A percentile compares a stretch with the other conserved stretches of the same genome.
Conservation (phyloP, 2,329 filamentous ascomycete species). For the Stemphylium beticola region DNA sequence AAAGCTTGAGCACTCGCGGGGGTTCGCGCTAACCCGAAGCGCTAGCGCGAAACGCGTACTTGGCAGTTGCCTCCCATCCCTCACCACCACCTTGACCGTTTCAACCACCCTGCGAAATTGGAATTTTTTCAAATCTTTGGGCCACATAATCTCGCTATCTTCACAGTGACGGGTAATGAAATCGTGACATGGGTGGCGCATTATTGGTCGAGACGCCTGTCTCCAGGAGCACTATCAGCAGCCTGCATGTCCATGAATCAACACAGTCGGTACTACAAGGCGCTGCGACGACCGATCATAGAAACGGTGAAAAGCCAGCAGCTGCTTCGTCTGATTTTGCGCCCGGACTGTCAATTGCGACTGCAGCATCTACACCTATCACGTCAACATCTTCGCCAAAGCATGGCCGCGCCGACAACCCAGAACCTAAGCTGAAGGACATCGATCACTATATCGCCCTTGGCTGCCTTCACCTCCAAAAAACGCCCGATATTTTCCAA, state of each 20-base stretch:
- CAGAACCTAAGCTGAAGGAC: slow-evolving; percentile 20
- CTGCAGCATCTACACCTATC: slow-evolving; percentile 16
- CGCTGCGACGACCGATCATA: not conserved
- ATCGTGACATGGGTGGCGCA: not conserved
- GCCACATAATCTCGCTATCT: not conserved
- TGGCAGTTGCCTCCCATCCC: slow-evolving; percentile 10
- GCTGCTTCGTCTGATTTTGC: not conserved
- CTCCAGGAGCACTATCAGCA: not conserved
- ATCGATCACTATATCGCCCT: slow-evolving; percentile 42
- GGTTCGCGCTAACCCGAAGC: not conserved
- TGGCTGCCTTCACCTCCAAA: slow-evolving; percentile 41
- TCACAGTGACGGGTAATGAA: not conserved
- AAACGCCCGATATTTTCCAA: not conserved
- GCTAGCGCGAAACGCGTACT: slow-evolving; percentile 13
- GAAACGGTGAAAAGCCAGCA: not conserved
- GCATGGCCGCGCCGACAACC: not conserved
- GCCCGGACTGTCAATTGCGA: not conserved
- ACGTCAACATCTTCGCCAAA: slow-evolving; percentile 16
- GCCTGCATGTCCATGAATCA: slow-evolving; percentile 2
- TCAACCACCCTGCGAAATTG: not conserved
- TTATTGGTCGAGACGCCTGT: not conserved
- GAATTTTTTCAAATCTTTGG: not conserved
- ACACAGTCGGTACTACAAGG: not conserved
- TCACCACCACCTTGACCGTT: not conserved
- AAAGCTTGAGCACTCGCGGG: not conserved